phyloP scores from a whole-genome alignment of 352 stramenopile species.

The Globisporangium perplexum region DNA sequence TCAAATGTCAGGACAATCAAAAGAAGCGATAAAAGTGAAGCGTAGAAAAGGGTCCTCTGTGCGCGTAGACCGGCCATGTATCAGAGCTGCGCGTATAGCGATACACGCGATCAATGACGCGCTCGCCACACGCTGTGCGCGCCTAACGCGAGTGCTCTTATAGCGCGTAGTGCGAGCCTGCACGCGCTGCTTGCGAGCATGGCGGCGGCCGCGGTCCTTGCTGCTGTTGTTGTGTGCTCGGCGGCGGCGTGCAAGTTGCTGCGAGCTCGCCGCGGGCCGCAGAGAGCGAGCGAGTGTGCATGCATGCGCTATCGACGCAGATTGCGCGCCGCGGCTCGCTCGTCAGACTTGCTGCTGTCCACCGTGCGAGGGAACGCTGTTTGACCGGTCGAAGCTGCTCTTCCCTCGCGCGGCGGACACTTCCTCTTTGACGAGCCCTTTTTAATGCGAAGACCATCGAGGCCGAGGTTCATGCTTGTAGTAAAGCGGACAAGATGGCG shows the following conservation, averaged over 20 bases:
- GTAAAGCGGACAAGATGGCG: too few species aligned
- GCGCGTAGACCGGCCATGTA: not conserved
- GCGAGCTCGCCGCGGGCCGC: too few species aligned
- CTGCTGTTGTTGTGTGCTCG: too few species aligned
- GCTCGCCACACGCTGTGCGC: not conserved
- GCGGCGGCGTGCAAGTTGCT: too few species aligned
- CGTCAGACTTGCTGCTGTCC: slow-evolving; percentile 3
- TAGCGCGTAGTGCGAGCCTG: too few species aligned
- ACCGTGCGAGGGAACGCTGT: slow-evolving; percentile 5
- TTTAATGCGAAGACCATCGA: too few species aligned
- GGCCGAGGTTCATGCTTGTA: too few species aligned
- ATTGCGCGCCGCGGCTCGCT: not conserved
- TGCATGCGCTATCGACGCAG: not conserved
- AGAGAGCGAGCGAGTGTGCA: not conserved
- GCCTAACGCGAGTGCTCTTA: too few species aligned
- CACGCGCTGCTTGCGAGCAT: too few species aligned
- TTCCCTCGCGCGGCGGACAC: not conserved
- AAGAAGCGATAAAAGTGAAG: not conserved
- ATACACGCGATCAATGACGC: not conserved
- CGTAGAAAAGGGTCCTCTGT: not conserved
- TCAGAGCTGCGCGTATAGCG: not conserved
- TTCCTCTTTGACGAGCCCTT: not conserved
- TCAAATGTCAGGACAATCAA: not conserved
- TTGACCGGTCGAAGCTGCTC: not conserved
- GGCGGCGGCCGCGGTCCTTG: too few species aligned